Evolutionary conservation across 257 asterid species (phyloP), one percentile per base, ranked within the genome.

Genomic region (Perilla frutescens): DNA sequence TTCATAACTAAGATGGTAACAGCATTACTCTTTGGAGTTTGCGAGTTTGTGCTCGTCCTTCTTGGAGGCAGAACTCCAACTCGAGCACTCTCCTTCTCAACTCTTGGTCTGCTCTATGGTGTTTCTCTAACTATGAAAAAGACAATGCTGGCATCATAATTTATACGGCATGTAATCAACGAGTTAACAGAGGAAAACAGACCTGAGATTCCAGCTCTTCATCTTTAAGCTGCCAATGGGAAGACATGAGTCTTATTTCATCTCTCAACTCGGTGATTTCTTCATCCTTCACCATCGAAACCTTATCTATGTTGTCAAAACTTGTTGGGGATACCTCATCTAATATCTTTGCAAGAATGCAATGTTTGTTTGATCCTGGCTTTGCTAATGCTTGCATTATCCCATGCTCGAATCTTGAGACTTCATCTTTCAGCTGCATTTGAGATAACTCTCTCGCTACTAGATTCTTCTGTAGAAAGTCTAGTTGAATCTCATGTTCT

Each of bases 51-150:
- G 89, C 72, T 55, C 95, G 87, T 68, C 95, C 89, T 66, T 90
- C 97, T 26, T 92, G 93, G 78, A 90, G 90, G 76, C 91, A 89
- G 63, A 90, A 90, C 77, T 92, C 97, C 72, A 90, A 75, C 78
- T 87, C 88, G 57, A 89, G 44, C 39, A 90, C 91, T 81, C 84
- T 84, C 81, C 87, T 92, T 80, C 86, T 90, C 87, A 92, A 84
- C 72, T 92, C 96, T 71, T 90, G 92, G 77, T 92, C 98, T 54
- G 83, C 87, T 74, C 90, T 87, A 1, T 84, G 90, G 51, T 89
- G 96, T 85, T 87, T 92, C 81, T 89, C 97, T 9, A 92, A 64
- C 98, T 92, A 86, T 68, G 29, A 50, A 55, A 77, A 50, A 40
- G 47, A 37, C 64, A 65, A 59, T 4, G 36, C 49, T 53, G 13